phyloP scores from a whole-genome alignment of 345 rosid genomes.

The Syzygium aromaticum region DNA sequence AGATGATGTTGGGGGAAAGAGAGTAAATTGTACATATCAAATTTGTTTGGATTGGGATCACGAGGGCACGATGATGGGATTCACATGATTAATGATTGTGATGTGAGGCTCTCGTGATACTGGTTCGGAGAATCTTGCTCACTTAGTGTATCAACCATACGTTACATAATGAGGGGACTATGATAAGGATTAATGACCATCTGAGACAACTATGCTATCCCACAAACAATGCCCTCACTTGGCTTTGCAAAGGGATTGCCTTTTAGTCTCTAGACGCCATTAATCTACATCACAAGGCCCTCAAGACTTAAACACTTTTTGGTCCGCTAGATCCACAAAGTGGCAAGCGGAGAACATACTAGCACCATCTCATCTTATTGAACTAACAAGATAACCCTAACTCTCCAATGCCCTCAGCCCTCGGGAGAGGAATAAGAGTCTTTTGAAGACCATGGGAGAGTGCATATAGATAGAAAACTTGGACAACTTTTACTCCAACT shows the following conservation, averaged over 20 bases:
- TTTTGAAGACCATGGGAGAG: neutral
- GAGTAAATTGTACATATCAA: neutral
- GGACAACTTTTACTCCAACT: neutral
- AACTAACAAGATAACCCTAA: neutral
- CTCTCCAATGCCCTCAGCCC: rapidly evolving
- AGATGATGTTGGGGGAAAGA: neutral
- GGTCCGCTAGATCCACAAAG: neutral
- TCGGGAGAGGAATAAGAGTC: neutral
- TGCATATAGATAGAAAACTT: neutral
- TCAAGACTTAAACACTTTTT: neutral
- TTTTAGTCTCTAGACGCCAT: neutral
- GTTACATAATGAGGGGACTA: neutral
- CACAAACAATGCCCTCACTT: neutral
- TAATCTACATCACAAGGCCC: neutral
- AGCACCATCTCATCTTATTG: neutral
- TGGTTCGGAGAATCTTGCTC: rapidly evolving
- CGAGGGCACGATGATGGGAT: neutral
- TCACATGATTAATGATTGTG: neutral
- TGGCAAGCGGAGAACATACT: neutral
- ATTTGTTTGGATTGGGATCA: neutral
- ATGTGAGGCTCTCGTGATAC: neutral
- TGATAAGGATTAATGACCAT: neutral
- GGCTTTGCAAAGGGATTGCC: neutral
- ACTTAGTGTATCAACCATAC: neutral
- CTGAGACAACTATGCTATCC: neutral